A percentile compares a stretch with the other conserved stretches of the same genome.
Evolutionary conservation across 2,329 filamentous ascomycete genomes (phyloP).

Genomic region (Diaporthe australafricana): DNA sequence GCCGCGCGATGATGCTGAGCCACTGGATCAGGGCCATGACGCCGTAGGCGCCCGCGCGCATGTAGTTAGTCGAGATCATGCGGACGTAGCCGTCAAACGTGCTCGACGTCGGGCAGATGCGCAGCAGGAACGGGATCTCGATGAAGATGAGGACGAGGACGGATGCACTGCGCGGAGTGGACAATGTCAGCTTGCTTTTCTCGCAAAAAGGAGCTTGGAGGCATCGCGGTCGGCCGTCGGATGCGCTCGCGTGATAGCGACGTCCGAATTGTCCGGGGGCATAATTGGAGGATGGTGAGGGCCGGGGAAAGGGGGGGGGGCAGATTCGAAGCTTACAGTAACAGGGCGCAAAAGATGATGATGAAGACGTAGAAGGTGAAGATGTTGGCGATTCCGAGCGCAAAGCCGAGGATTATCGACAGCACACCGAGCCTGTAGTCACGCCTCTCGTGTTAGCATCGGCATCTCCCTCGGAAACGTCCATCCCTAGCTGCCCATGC

Average conservation of each 20-base stretch:
- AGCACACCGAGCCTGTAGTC: conserved; percentile 72
- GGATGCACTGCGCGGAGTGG: conserved; percentile 65
- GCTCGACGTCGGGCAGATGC: conserved; percentile 95
- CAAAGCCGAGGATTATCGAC: conserved; percentile 78
- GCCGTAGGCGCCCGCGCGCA: conserved; percentile 89
- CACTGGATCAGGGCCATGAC: conserved; percentile 87
- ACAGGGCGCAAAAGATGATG: conserved; percentile 65
- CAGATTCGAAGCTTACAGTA: conserved; percentile 59
- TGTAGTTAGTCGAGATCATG: conserved; percentile 94
- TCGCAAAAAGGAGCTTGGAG: neutral
- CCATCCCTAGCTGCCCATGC: conserved; percentile 4
- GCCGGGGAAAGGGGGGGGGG: neutral
- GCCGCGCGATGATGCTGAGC: conserved; percentile 75
- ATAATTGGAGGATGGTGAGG: neutral
- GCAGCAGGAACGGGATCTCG: conserved; percentile 92
- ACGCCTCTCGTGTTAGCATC: conserved; percentile 39
- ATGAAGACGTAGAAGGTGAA: conserved; percentile 64
- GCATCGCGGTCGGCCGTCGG: neutral
- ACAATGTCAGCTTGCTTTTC: conserved; percentile 9
- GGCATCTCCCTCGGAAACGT: neutral
- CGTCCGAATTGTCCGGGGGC: neutral
- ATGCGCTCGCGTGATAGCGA: conserved; percentile 1
- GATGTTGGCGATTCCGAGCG: conserved; percentile 75
- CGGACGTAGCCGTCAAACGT: conserved; percentile 92
- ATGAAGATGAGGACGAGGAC: conserved; percentile 84